Conservation (phyloP, 2,329 filamentous ascomycete species). For the Fusarium newnesense region DNA sequence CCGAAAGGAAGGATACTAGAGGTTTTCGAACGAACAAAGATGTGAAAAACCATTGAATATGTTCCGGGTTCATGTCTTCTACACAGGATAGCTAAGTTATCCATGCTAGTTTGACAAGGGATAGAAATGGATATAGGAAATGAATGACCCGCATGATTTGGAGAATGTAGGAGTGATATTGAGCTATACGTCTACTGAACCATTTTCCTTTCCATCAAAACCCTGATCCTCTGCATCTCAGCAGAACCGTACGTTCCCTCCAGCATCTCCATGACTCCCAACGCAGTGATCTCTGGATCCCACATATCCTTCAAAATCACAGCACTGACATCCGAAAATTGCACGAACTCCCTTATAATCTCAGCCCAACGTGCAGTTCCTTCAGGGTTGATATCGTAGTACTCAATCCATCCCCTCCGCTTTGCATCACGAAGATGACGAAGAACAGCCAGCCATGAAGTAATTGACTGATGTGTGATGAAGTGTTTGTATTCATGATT, state of each 20-base stretch:
- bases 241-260: conserved; percentile 4
- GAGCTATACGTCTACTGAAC: not conserved
- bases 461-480: not conserved
- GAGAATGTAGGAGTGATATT: not conserved
- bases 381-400: conserved; percentile 5
- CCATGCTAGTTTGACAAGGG: no score
- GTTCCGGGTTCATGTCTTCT: not conserved
- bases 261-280: conserved; percentile 1
- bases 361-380: conserved; percentile 3
- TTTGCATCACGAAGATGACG: conserved; percentile 16
- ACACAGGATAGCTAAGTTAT: not conserved
- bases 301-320: conserved; percentile 2
- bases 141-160: not conserved
- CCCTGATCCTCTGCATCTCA: not conserved
- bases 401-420: conserved; percentile 6
- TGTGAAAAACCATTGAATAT: not conserved
- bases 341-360: not conserved
- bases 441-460: not conserved
- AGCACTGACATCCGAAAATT: not conserved
- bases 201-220: not conserved
- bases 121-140: not conserved
- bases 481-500: conserved; percentile 18
- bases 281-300: conserved; percentile 6
- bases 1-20: conserved; percentile 47
- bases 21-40: conserved; percentile 2